Evolutionary conservation across 305 asterid species (phyloP).

Genomic region (Fraxinus angustifolia): DNA sequence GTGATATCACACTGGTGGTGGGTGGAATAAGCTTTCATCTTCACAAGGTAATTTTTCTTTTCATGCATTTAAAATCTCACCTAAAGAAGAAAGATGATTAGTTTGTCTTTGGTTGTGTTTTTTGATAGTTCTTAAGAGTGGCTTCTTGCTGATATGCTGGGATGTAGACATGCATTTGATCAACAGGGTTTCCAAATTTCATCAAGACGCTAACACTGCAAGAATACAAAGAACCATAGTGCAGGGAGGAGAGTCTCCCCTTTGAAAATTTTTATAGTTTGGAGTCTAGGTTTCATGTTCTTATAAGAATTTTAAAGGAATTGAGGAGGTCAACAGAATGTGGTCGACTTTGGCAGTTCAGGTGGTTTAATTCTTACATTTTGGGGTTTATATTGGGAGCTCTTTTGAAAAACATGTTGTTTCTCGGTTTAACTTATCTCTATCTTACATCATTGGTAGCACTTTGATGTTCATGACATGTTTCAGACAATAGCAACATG

Average conservation of each 20-base stretch:
- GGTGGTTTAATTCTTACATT: background rate
- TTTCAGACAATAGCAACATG: background rate
- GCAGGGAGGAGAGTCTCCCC: background rate
- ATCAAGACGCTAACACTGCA: background rate
- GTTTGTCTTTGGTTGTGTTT: background rate
- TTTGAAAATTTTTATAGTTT: background rate
- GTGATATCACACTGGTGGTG: conserved; percentile 72
- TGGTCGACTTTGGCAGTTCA: background rate
- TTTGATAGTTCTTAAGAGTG: conserved; percentile 10
- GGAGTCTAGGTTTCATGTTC: background rate
- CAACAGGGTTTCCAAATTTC: background rate
- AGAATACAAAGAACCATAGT: background rate
- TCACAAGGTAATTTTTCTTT: conserved; percentile 66
- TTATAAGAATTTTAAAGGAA: background rate
- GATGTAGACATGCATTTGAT: background rate
- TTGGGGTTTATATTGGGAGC: background rate
- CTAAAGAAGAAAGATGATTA: background rate
- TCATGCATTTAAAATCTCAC: background rate
- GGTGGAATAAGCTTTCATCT: conserved; percentile 70
- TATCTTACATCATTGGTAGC: background rate
- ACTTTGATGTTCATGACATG: background rate
- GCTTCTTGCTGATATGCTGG: conserved; percentile 3
- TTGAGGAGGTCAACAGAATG: background rate
- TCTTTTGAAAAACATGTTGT: background rate
- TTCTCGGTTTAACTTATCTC: background rate